phyloP scores from a whole-genome alignment of 441 rosid species.

The Gossypium gossypioides region DNA sequence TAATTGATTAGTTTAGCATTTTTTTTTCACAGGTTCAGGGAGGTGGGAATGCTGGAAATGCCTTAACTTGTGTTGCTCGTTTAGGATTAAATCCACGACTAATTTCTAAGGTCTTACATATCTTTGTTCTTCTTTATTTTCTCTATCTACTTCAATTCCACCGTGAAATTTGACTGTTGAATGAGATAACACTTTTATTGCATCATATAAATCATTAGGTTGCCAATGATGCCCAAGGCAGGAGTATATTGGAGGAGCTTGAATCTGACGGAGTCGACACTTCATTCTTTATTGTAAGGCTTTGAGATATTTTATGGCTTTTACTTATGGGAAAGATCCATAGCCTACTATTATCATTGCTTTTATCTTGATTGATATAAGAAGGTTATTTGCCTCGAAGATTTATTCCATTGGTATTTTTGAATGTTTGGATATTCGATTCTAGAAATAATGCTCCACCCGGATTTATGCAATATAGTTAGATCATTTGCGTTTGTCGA shows the following conservation, averaged over 20 bases:
- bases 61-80: conserved; percentile 66
- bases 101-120: conserved; percentile 54
- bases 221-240: conserved; percentile 70
- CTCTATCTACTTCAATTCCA: background rate
- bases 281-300: conserved; percentile 61
- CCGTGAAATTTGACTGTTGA: background rate
- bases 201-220: conserved; percentile 29
- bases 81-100: conserved; percentile 57
- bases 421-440: background rate
- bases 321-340: background rate
- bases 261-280: conserved; percentile 65
- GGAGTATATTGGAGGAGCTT: conserved; percentile 57
- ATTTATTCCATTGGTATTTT: background rate
- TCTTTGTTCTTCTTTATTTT: background rate
- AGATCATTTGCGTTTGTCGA: background rate
- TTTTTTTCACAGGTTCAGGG: conserved; percentile 54
- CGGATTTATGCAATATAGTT: background rate
- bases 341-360: background rate
- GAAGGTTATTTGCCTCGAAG: background rate
- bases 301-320: background rate
- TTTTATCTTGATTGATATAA: background rate
- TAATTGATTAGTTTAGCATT: background rate
- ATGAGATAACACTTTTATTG: background rate
- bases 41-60: conserved; percentile 61
- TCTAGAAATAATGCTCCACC: background rate